Conservation (phyloP, 73 alveolate species). For the Effrenium voratum region DNA sequence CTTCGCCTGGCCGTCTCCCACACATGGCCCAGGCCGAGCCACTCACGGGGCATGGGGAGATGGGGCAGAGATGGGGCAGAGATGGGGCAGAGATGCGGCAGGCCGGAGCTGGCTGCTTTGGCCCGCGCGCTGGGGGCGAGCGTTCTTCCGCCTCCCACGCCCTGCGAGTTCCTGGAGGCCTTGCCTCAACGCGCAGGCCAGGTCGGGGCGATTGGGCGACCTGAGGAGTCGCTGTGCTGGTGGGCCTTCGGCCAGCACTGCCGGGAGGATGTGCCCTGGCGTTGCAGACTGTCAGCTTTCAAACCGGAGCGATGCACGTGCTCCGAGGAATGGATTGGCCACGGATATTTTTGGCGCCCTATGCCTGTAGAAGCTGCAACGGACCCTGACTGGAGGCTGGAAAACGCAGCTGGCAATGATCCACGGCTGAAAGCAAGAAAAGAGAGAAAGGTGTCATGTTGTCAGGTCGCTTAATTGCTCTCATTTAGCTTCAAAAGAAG, state of each 20-base stretch:
- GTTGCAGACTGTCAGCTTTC: background rate
- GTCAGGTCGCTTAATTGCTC: background rate
- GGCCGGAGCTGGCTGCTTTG: slow-evolving; percentile 50
- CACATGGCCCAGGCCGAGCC: slow-evolving; percentile 41
- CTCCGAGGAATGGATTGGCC: slow-evolving; percentile 79
- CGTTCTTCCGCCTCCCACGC: slow-evolving; percentile 70
- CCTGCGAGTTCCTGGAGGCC: slow-evolving; percentile 83
- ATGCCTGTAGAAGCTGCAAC: background rate
- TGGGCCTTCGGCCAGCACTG: slow-evolving; percentile 73
- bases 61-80: background rate
- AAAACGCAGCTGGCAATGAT: slow-evolving; percentile 72
- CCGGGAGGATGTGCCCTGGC: background rate
- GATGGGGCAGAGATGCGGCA: background rate
- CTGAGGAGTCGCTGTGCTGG: slow-evolving; percentile 75
- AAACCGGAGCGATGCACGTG: background rate
- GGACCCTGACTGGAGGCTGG: background rate
- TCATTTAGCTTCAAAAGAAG: background rate
- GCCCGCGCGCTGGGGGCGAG: background rate
- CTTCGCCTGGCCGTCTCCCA: slow-evolving; percentile 51
- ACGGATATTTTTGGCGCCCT: slow-evolving; percentile 78
- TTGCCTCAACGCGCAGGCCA: background rate
- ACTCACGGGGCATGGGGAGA: background rate
- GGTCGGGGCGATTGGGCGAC: background rate
- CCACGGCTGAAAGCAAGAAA: background rate
- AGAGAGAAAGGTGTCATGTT: background rate